These are phyloP conservation scores for Taiozyma sp. DNA, from an alignment of 1,139 yeast genomes.

Conservation along the genomic window DNA sequence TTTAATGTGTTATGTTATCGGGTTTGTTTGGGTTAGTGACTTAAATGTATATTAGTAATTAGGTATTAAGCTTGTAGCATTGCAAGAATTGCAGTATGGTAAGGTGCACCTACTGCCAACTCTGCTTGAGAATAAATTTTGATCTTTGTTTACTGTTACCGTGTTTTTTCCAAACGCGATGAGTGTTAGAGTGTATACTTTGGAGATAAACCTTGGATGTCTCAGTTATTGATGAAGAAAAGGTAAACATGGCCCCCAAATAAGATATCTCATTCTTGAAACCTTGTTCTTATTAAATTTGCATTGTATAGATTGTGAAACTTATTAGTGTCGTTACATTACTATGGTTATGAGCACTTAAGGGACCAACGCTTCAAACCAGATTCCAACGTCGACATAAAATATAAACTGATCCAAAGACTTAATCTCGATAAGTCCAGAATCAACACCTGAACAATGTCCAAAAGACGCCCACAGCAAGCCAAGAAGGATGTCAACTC, in stretches of 20 bases:
- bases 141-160: no score
- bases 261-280: no score
- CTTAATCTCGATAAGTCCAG: neutral
- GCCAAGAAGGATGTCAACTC: conserved; percentile 28
- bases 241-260: no score
- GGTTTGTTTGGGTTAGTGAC: conserved; percentile 5
- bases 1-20: conserved; percentile 12
- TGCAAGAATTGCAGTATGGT: neutral
- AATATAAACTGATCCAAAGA: neutral
- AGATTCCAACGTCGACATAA: neutral
- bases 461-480: conserved; percentile 16
- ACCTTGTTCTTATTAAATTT: no score
- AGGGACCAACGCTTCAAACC: neutral
- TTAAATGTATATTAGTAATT: neutral
- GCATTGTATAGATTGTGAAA: no score
- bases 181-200: no score
- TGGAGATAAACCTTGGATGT: no score
- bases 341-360: neutral
- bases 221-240: no score
- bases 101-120: no score
- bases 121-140: no score
- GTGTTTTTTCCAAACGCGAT: no score
- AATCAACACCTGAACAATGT: conserved; percentile 1
- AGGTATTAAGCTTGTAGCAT: neutral
- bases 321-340: no score